Conservation (phyloP, 2,329 filamentous ascomycete species). For the Sporothrix euskadiensis region DNA sequence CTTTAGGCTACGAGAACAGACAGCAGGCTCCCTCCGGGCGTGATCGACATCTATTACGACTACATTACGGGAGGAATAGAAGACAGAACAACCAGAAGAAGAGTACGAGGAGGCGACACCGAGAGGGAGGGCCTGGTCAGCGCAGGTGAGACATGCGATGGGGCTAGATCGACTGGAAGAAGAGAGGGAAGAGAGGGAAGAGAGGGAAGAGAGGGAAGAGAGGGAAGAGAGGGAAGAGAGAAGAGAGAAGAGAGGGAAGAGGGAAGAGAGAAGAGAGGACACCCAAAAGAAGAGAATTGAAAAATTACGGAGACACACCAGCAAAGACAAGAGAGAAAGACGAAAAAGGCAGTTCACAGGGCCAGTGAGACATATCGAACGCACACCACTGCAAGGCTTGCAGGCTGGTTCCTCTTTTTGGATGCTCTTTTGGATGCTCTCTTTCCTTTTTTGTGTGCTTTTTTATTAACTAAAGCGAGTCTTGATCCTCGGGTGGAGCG, state of each 20-base stretch:
- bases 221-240: not conserved
- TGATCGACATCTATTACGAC: conserved; percentile 10
- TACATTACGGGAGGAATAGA: conserved; percentile 2
- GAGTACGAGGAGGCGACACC: not conserved
- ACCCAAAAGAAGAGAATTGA: not conserved
- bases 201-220: not conserved
- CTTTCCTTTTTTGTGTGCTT: not conserved
- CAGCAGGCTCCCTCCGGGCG: not conserved
- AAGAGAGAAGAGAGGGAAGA: too few relatives aligned
- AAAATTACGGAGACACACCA: not conserved
- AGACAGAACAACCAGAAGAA: not conserved
- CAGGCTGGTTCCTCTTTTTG: not conserved
- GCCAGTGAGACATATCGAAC: not conserved
- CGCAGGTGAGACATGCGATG: conserved; percentile 20
- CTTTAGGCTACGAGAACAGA: not conserved
- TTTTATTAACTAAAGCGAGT: not conserved
- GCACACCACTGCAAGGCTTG: conserved; percentile 22
- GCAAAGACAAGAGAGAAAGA: not conserved
- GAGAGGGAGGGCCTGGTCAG: not conserved
- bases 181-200: not conserved
- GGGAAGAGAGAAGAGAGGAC: not conserved
- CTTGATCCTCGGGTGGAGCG: not conserved
- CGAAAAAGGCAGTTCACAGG: not conserved
- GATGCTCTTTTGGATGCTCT: not conserved
- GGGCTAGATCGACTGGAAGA: not conserved